Percentiles rank a stretch among this genome's conserved stretches.
These are phyloP conservation scores for Claviceps humidiphila DNA, from an alignment of 2,329 filamentous ascomycete species.

Conservation along the genomic window DNA sequence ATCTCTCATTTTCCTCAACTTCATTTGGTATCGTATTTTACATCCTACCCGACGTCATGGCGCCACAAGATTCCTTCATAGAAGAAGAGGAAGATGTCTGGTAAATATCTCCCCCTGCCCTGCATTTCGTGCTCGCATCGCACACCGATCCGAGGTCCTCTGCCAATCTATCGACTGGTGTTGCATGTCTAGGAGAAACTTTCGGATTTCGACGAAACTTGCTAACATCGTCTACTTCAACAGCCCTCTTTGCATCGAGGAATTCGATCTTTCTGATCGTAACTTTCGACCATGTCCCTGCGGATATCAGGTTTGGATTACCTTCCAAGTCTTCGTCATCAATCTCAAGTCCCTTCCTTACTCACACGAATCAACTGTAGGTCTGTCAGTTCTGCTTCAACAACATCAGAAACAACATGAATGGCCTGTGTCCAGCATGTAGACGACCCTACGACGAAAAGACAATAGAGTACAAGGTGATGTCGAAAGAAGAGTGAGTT, in stretches of 20 bases:
- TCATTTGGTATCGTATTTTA: constrained; percentile 9
- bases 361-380: constrained; percentile 29
- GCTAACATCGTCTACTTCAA: constrained; percentile 1
- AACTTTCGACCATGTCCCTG: constrained; percentile 96
- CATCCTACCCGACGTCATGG: constrained; percentile 33
- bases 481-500: constrained; percentile 85
- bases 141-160: constrained; percentile 2
- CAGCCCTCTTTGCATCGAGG: constrained; percentile 95
- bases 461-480: constrained; percentile 92
- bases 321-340: neutral
- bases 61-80: constrained; percentile 56
- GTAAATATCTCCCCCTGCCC: constrained; percentile 28
- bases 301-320: constrained; percentile 73
- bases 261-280: constrained; percentile 94
- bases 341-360: neutral
- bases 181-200: neutral
- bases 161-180: constrained; percentile 2
- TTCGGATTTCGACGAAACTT: neutral
- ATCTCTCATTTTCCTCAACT: constrained; percentile 10
- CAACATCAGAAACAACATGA: constrained; percentile 97
- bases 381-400: constrained; percentile 99
- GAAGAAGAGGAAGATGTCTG: constrained; percentile 60
- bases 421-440: constrained; percentile 94
- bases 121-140: neutral
- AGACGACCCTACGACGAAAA: constrained; percentile 91